A percentile compares a stretch with the other conserved stretches of the same genome.
These are phyloP conservation scores for Platanthera guangdongensis DNA, from an alignment of 106 monocot genomes.

Conservation along the genomic window DNA sequence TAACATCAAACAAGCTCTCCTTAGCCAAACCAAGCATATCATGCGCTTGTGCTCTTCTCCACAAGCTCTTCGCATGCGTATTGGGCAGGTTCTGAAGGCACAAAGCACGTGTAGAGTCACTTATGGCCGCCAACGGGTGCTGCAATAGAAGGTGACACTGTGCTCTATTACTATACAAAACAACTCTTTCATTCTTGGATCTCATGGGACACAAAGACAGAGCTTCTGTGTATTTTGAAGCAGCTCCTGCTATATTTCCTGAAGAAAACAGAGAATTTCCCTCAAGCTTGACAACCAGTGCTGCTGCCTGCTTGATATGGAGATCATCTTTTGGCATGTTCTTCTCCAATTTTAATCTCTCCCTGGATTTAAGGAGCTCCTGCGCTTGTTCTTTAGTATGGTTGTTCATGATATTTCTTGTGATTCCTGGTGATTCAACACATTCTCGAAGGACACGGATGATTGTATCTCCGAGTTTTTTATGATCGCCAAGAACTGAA, in stretches of 20 bases:
- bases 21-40: slow-evolving; percentile 82
- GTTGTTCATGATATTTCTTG: slow-evolving; percentile 14
- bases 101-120: slow-evolving; percentile 85
- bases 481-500: slow-evolving; percentile 54
- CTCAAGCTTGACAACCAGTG: slow-evolving; percentile 80
- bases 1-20: slow-evolving; percentile 88
- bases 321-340: slow-evolving; percentile 81
- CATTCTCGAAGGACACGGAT: slow-evolving; percentile 44
- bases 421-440: slow-evolving; percentile 11
- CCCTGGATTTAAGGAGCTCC: slow-evolving; percentile 49
- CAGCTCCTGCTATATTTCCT: slow-evolving; percentile 68
- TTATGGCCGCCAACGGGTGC: slow-evolving; percentile 76
- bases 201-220: slow-evolving; percentile 76
- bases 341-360: slow-evolving; percentile 64
- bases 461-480: slow-evolving; percentile 66
- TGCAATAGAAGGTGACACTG: slow-evolving; percentile 94
- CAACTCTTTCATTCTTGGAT: slow-evolving; percentile 86
- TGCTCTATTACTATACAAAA: slow-evolving; percentile 84
- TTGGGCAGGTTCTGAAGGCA: slow-evolving; percentile 78
- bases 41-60: slow-evolving; percentile 93
- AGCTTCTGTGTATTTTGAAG: slow-evolving; percentile 85
- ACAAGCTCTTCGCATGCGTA: slow-evolving; percentile 79
- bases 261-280: slow-evolving; percentile 88
- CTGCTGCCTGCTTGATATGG: slow-evolving; percentile 74
- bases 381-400: slow-evolving; percentile 42